Conservation (phyloP, 1,284 basidiomycete genomes). For the Ceratobasidium sp. region DNA sequence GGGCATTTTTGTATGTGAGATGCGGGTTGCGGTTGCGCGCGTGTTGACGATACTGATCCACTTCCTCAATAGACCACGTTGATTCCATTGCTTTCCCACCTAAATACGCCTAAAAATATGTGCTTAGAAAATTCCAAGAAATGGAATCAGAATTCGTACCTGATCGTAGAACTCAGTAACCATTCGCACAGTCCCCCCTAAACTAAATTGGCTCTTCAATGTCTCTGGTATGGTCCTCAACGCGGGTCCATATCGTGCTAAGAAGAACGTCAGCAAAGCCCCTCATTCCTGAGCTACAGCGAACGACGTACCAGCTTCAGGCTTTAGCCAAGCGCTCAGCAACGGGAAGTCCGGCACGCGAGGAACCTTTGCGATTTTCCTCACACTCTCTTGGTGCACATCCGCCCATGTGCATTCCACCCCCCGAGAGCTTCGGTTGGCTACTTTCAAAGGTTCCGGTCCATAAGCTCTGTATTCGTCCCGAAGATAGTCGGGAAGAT, state of each 20-base stretch:
- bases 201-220: background rate
- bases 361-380: background rate
- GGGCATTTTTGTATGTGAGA: conserved; percentile 9
- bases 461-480: conserved; percentile 7
- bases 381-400: background rate
- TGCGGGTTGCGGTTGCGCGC: conserved; percentile 10
- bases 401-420: conserved; percentile 5
- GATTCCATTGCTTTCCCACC: conserved; percentile 9
- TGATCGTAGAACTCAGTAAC: background rate
- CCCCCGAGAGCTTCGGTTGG: conserved; percentile 4
- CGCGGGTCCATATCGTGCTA: conserved; percentile 1
- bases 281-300: too few species aligned
- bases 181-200: conserved; percentile 3
- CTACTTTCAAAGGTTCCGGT: background rate
- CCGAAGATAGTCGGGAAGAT: background rate
- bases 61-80: conserved; percentile 4
- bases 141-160: background rate
- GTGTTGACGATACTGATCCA: background rate
- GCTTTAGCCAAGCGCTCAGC: conserved; percentile 6
- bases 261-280: too few species aligned
- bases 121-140: background rate
- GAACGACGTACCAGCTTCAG: conserved; percentile 6
- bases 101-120: background rate
- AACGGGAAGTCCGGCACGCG: background rate
- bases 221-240: conserved; percentile 1